Percentiles rank a stretch among this genome's conserved stretches.
These are phyloP conservation scores for Candida peoriensis DNA, from an alignment of 805 yeast genomes.

Conservation along the genomic window DNA sequence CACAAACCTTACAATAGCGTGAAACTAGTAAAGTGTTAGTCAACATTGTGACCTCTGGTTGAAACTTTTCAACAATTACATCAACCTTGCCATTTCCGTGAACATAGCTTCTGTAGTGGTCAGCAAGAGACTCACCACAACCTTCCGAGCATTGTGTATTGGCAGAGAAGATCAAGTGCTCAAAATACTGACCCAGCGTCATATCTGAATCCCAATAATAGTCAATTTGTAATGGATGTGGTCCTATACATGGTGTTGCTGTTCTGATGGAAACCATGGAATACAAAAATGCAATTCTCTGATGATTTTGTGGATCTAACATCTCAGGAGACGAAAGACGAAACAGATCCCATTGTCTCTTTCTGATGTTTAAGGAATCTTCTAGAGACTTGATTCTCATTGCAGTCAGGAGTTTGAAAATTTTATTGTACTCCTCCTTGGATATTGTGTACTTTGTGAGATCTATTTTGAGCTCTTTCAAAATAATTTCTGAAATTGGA, in stretches of 20 bases:
- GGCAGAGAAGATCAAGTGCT: slow-evolving; percentile 68
- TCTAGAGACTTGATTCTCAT: slow-evolving; percentile 27
- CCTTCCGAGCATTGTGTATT: slow-evolving; percentile 69
- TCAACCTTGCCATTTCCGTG: slow-evolving; percentile 84
- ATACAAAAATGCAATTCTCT: slow-evolving; percentile 69
- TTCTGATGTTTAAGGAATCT: slow-evolving; percentile 26
- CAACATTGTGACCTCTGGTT: slow-evolving; percentile 51
- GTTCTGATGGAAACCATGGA: slow-evolving; percentile 79
- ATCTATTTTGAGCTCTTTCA: slow-evolving; percentile 23
- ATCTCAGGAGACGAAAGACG: slow-evolving; percentile 48
- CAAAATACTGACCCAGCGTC: slow-evolving; percentile 84
- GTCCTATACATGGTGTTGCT: slow-evolving; percentile 91
- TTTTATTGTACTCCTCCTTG: slow-evolving; percentile 26
- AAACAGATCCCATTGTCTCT: slow-evolving; percentile 66
- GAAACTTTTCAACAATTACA: slow-evolving; percentile 60
- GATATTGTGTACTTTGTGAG: slow-evolving; percentile 6
- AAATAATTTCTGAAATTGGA: slow-evolving; percentile 19
- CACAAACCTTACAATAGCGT: slow-evolving; percentile 85
- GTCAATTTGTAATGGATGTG: slow-evolving; percentile 77
- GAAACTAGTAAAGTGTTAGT: slow-evolving; percentile 77
- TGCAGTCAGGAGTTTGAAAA: slow-evolving; percentile 28
- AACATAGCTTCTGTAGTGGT: slow-evolving; percentile 82
- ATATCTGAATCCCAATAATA: slow-evolving; percentile 89
- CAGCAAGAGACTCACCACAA: slow-evolving; percentile 64
- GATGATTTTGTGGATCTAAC: slow-evolving; percentile 70